Evolutionary conservation across 345 rosid genomes (phyloP).

Genomic region (Carallia pectinifolia): DNA sequence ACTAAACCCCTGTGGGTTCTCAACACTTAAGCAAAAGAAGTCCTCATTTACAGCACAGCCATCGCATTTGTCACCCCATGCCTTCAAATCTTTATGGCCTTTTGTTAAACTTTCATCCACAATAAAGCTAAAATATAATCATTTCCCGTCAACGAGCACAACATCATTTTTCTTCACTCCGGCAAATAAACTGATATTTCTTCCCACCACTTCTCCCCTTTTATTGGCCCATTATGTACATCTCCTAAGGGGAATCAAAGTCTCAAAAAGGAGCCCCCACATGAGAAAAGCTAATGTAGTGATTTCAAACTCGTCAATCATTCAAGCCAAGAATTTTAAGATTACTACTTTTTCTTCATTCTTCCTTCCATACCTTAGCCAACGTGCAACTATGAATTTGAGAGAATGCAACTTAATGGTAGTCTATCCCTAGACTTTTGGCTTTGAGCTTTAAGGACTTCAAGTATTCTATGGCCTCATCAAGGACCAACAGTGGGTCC

Average conservation of each 20-base stretch:
- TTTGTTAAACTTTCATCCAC: slow-evolving; percentile 28
- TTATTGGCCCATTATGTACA: slow-evolving; percentile 53
- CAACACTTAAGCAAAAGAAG: slow-evolving; percentile 22
- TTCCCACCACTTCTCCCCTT: slow-evolving; percentile 20
- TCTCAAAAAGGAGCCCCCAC: slow-evolving; percentile 28
- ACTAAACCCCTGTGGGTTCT: slow-evolving; percentile 33
- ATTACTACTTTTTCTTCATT: slow-evolving; percentile 4
- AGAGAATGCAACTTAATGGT: slow-evolving; percentile 13
- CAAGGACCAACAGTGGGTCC: slow-evolving; percentile 25
- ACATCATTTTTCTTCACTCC: slow-evolving; percentile 17
- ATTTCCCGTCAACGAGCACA: slow-evolving; percentile 59
- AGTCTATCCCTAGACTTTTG: slow-evolving; percentile 26
- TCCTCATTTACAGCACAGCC: slow-evolving; percentile 44
- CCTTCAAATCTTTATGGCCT: slow-evolving; percentile 31
- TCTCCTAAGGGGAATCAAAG: slow-evolving; percentile 26
- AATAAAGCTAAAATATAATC: slow-evolving; percentile 47
- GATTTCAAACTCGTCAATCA: slow-evolving; percentile 47
- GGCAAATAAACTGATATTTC: slow-evolving; percentile 18
- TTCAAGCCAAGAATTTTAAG: slow-evolving; percentile 24
- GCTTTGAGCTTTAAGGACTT: slow-evolving; percentile 19
- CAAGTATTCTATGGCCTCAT: slow-evolving; percentile 24
- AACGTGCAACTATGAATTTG: slow-evolving; percentile 6
- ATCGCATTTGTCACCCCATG: slow-evolving; percentile 36
- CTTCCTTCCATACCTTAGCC: slow-evolving; percentile 18
- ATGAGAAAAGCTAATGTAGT: slow-evolving; percentile 18